These are phyloP conservation scores for Lactarius evosmus DNA, from an alignment of 768 basidiomycete genomes.

Conservation along the genomic window DNA sequence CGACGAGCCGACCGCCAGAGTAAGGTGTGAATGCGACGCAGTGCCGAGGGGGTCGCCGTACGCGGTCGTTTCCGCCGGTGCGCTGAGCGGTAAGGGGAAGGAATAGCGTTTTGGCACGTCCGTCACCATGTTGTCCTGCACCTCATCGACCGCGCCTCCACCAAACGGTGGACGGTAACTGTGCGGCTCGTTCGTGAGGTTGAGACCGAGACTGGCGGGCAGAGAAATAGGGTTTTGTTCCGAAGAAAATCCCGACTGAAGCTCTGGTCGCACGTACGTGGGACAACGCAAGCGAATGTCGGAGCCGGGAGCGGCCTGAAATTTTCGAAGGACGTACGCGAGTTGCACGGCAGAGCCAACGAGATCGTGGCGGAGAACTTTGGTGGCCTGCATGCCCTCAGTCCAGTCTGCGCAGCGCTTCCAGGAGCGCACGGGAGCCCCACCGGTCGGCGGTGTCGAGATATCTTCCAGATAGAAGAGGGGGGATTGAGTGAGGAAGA, in stretches of 20 bases:
- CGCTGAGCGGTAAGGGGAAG: conserved; percentile 18
- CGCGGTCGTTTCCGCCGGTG: conserved; percentile 7
- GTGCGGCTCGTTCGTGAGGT: conserved; percentile 11
- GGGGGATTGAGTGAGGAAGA: conserved; percentile 65
- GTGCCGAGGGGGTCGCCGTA: conserved; percentile 12
- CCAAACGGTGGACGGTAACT: conserved; percentile 24
- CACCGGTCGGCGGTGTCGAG: conserved; percentile 34
- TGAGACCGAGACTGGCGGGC: neutral
- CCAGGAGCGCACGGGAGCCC: conserved; percentile 48
- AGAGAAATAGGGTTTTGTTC: conserved; percentile 11
- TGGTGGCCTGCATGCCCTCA: conserved; percentile 64
- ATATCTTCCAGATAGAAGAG: conserved; percentile 62
- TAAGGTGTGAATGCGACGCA: conserved; percentile 13
- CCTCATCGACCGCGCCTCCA: conserved; percentile 7
- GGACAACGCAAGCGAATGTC: conserved; percentile 24
- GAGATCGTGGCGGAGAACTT: conserved; percentile 59
- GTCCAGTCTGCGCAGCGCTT: conserved; percentile 73
- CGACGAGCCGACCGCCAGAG: conserved; percentile 7
- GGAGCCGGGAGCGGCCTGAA: conserved; percentile 17
- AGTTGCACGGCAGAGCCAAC: conserved; percentile 62
- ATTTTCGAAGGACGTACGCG: conserved; percentile 45
- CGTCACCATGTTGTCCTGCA: neutral
- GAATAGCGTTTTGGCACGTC: conserved; percentile 19
- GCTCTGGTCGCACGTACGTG: conserved; percentile 23
- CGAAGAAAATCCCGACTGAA: conserved; percentile 10